Evolutionary conservation across 208 protist genomes (phyloP).

Genomic region (Lotmaria passim): DNA sequence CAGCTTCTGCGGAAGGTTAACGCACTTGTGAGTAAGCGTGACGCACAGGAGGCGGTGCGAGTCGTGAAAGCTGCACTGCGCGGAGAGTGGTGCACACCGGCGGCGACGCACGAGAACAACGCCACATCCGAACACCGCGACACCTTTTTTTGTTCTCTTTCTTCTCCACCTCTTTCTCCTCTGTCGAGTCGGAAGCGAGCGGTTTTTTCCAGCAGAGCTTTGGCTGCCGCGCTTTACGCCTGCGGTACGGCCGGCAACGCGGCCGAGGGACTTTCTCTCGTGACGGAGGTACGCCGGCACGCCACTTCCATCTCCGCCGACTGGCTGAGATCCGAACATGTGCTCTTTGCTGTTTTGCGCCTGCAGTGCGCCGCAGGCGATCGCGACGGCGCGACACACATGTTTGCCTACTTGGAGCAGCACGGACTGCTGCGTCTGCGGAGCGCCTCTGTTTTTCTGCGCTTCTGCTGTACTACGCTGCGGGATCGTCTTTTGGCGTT

Average conservation of each 20-base stretch:
- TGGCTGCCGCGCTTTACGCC: constrained; percentile 60
- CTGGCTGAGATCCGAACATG: constrained; percentile 60
- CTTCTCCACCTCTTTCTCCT: background rate
- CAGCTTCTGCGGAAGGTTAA: constrained; percentile 31
- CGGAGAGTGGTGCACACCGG: background rate
- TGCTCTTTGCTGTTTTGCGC: constrained; percentile 63
- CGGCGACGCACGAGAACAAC: background rate
- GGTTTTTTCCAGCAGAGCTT: constrained; percentile 33
- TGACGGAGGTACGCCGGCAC: constrained; percentile 43
- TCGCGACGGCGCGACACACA: constrained; percentile 42
- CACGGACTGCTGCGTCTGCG: constrained; percentile 52
- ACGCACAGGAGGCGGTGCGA: constrained; percentile 31
- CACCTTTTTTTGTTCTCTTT: no score
- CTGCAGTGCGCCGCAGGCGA: constrained; percentile 65
- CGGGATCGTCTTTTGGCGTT: constrained; percentile 39
- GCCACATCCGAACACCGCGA: background rate
- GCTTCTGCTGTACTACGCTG: constrained; percentile 41
- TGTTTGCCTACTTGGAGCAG: constrained; percentile 65
- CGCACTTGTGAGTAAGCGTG: constrained; percentile 24
- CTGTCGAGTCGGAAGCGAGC: background rate
- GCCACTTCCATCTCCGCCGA: constrained; percentile 8
- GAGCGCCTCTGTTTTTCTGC: constrained; percentile 59
- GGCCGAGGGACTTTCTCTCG: constrained; percentile 44
- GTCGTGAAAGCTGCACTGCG: constrained; percentile 16
- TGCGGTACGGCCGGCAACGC: constrained; percentile 44